Conservation (phyloP, 306 rosid species). For the Fragaria vesca region DNA sequence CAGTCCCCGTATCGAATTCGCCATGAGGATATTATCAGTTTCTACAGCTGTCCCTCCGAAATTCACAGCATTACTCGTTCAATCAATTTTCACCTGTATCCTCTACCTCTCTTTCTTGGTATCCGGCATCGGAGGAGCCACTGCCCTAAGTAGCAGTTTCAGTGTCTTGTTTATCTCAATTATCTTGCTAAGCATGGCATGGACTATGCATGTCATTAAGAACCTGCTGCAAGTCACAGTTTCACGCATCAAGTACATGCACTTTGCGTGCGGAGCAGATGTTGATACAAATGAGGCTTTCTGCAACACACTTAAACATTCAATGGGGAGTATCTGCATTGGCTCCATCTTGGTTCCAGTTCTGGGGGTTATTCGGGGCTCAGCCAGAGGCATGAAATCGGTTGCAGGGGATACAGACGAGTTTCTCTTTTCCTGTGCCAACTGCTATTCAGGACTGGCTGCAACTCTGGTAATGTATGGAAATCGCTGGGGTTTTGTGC, state of each 20-base stretch:
- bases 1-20: conserved; percentile 45
- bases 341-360: conserved; percentile 63
- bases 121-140: conserved; percentile 63
- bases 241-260: conserved; percentile 55
- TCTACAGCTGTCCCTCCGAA: conserved; percentile 47
- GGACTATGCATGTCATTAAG: conserved; percentile 78
- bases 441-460: conserved; percentile 59
- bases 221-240: conserved; percentile 52
- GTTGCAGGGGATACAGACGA: conserved; percentile 60
- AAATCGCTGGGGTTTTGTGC: conserved; percentile 83
- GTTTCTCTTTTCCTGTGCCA: conserved; percentile 70
- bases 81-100: conserved; percentile 28
- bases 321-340: conserved; percentile 49
- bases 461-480: conserved; percentile 47
- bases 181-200: conserved; percentile 60
- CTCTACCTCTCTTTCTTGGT: conserved; percentile 53
- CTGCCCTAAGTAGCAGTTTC: conserved; percentile 30
- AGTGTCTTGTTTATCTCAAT: conserved; percentile 38
- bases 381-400: conserved; percentile 46
- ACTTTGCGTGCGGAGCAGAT: conserved; percentile 31
- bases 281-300: conserved; percentile 39
- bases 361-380: conserved; percentile 43
- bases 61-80: conserved; percentile 27
- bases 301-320: conserved; percentile 42
- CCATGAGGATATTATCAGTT: conserved; percentile 41